Conservation (phyloP, 176 grass and related monocot genomes). For the Cenchrus fungigraminus region DNA sequence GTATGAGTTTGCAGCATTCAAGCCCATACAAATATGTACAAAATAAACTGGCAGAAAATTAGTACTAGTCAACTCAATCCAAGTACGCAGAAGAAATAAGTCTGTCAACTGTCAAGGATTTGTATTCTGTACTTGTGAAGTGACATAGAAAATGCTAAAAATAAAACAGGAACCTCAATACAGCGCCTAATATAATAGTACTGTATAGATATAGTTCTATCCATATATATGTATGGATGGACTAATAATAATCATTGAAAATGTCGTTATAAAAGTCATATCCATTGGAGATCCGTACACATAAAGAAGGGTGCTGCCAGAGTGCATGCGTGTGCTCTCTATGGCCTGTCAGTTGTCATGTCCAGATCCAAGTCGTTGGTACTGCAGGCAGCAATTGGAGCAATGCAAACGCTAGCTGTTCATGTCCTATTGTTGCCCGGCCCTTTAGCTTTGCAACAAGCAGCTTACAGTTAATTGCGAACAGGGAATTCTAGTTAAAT, state of each 20-base stretch:
- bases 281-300: background rate
- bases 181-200: background rate
- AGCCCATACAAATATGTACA: no score
- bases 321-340: background rate
- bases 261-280: no score
- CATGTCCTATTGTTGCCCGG: background rate
- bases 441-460: background rate
- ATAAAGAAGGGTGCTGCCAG: background rate
- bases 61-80: background rate
- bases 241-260: no score
- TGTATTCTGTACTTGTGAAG: background rate
- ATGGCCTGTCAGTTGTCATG: no score
- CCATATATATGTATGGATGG: no score
- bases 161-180: background rate
- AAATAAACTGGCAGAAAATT: no score
- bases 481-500: background rate
- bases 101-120: background rate
- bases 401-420: background rate
- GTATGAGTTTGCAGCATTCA: no score
- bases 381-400: background rate
- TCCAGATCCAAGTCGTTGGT: background rate
- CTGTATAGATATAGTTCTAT: no score
- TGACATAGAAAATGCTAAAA: background rate
- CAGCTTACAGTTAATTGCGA: background rate
- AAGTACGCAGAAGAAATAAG: background rate